phyloP scores from a whole-genome alignment of 1,284 basidiomycete genomes.

The Pisolithus thermaeus region DNA sequence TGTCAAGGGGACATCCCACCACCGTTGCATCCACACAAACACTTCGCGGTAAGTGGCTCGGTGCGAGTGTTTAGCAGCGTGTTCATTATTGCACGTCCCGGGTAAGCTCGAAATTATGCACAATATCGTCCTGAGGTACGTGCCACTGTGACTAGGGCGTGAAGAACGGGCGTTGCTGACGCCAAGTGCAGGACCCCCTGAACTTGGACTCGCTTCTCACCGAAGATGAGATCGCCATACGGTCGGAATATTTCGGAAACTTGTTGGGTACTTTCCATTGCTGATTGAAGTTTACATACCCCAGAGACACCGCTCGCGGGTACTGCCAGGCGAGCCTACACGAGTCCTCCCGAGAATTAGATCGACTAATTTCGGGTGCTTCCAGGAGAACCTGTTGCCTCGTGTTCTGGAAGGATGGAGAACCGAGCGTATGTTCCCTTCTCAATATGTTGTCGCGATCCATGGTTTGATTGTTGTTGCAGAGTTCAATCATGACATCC shows the following conservation, averaged over 20 bases:
- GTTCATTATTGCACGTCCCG: background rate
- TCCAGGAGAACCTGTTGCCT: conserved; percentile 69
- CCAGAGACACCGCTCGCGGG: conserved; percentile 74
- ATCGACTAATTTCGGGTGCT: background rate
- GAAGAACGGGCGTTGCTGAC: background rate
- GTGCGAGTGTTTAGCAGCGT: background rate
- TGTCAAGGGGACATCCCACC: conserved; percentile 4
- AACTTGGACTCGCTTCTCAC: conserved; percentile 74
- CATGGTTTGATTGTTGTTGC: conserved; percentile 6
- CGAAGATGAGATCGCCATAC: conserved; percentile 87
- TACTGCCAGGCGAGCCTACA: conserved; percentile 69
- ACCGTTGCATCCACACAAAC: conserved; percentile 18
- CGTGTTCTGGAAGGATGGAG: conserved; percentile 85
- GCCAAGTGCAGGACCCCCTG: conserved; percentile 63
- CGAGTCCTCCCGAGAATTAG: background rate
- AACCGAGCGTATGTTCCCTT: conserved; percentile 63
- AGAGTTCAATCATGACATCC: conserved; percentile 77
- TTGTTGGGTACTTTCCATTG: background rate
- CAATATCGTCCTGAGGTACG: conserved; percentile 24
- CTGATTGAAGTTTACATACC: conserved; percentile 1
- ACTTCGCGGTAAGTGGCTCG: conserved; percentile 13
- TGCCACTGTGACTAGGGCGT: conserved; percentile 16
- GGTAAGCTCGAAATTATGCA: conserved; percentile 15
- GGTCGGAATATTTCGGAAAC: conserved; percentile 43
- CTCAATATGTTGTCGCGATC: background rate